Base-by-base conservation (phyloP, 345 rosid species). In the Syzygium aqueum region DNA sequence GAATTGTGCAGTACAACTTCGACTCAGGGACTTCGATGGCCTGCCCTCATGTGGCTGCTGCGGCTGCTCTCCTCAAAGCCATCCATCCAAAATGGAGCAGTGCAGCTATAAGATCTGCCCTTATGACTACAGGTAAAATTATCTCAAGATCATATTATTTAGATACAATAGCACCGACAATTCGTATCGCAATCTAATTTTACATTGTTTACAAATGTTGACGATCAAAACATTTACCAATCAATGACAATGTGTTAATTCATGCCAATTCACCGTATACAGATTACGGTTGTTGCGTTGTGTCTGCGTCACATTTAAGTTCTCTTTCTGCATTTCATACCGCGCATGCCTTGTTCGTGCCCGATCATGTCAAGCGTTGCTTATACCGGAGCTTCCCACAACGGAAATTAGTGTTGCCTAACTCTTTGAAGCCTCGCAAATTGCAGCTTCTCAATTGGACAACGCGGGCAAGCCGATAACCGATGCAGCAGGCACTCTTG, bases 11-110 rank as follows among this genome's bases (percentile, higher is more conserved):
- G 77, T 97, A 85, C 86, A 94, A 93, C 51, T 11, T 95, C 2
- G 16, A 77, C 12, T 90, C 98, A 3, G 99, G 99, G 84, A 97
- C 99, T 88, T 97, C 99, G 6, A 97, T 97, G 99, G 89, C 99
- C 85, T 91, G 94, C 88, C 98, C 99, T 87, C 99, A 97, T 90
- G 98, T 96, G 40, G 92, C 98, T 19, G 99, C 93, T 43, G 91
- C 91, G 11, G 95, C 93, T 16, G 95, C 96, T 25, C 97, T 96
- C 84, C 94, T 96, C 84, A 95, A 86, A 91, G 96, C 97, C 43
- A 89, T 94, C 33, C 95, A 96, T 84, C 99, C 98, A 1, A 54
- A 87, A 4, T 97, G 99, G 98, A 97, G 97, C 92, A 88, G 91
- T 83, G 97, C 98, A 51, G 98, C 98, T 21, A 91, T 97, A 89